Percentiles rank a stretch among this genome's conserved stretches.
Evolutionary conservation across 78 protist genomes (phyloP).

Genomic region (Dictyostelium capitatum): DNA sequence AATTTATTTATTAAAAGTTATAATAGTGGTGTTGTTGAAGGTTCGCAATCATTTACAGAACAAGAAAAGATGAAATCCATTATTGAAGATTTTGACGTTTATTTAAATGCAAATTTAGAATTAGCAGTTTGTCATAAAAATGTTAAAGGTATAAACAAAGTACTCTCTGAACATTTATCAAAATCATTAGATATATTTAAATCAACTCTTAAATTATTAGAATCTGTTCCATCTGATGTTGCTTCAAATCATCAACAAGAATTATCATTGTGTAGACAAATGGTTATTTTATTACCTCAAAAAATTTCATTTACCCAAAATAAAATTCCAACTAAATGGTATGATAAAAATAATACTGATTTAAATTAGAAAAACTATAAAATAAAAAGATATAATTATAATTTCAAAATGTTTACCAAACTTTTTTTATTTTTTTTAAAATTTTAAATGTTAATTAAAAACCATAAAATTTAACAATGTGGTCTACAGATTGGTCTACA

Average conservation of each 20-base stretch:
- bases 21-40: neutral
- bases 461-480: too few species aligned
- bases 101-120: neutral
- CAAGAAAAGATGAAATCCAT: slow-evolving; percentile 4
- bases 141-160: slow-evolving; percentile 35
- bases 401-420: too few species aligned
- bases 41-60: neutral
- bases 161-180: neutral
- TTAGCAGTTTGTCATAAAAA: slow-evolving; percentile 26
- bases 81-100: slow-evolving; percentile 12
- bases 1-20: slow-evolving; percentile 3
- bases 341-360: neutral
- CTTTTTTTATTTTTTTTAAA: too few species aligned
- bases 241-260: neutral
- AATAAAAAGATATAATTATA: too few species aligned
- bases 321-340: neutral
- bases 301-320: neutral
- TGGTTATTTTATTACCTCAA: slow-evolving; percentile 11
- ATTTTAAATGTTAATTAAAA: too few species aligned
- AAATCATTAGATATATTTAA: neutral
- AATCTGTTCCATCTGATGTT: neutral
- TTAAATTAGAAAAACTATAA: too few species aligned
- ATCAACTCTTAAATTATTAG: neutral
- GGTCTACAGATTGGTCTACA: too few species aligned
- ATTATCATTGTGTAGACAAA: neutral